These are phyloP conservation scores for Actinidia chinensis DNA, from an alignment of 179 eudicot genomes.

Conservation along the genomic window DNA sequence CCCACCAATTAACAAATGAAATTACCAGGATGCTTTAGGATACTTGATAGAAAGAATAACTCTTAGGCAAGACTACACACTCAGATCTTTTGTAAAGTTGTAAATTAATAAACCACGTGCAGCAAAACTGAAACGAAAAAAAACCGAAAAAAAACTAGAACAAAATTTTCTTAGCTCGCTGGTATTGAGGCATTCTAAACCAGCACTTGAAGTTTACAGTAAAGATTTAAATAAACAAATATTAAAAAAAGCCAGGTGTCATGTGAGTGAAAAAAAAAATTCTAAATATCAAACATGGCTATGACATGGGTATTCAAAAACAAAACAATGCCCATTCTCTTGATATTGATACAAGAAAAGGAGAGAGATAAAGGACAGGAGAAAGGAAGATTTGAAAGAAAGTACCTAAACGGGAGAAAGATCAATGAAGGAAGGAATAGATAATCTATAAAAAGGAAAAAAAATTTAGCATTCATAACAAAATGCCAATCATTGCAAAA, in stretches of 20 bases:
- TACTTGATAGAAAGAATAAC: neutral
- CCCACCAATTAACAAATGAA: neutral
- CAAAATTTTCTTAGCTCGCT: neutral
- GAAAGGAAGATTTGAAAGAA: neutral
- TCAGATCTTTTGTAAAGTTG: neutral
- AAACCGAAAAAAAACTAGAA: neutral
- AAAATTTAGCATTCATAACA: too few species aligned
- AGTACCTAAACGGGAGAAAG: too few species aligned
- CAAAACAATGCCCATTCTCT: neutral
- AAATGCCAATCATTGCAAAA: too few species aligned
- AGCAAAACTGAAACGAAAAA: constrained; percentile 7
- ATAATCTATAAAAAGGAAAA: too few species aligned
- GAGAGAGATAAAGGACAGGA: too few species aligned
- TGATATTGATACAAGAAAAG: too few species aligned
- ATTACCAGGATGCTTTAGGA: neutral
- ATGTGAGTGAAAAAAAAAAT: too few species aligned
- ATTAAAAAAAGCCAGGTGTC: too few species aligned
- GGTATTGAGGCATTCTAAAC: neutral
- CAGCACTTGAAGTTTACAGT: neutral
- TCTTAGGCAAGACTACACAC: neutral
- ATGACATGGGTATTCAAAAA: neutral
- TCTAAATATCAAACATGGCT: neutral
- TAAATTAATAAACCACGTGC: neutral
- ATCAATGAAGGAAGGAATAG: too few species aligned
- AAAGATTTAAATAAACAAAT: too few species aligned